These are phyloP conservation scores for Wickerhamiella shivajii DNA, from an alignment of 805 yeast genomes.

Conservation along the genomic window DNA sequence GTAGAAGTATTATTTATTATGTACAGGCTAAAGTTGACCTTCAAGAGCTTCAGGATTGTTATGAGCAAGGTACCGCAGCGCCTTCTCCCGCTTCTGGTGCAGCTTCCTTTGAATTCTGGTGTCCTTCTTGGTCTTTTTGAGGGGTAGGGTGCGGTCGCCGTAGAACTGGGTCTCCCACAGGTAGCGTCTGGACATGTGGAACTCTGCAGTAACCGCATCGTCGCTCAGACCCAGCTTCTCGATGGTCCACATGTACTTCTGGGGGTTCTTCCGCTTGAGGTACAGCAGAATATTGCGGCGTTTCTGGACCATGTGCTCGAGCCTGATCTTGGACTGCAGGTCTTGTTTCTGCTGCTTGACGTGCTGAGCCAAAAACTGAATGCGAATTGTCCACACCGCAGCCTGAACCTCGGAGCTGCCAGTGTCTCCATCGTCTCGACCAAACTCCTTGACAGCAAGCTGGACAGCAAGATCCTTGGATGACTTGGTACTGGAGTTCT, in stretches of 20 bases:
- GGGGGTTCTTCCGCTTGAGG: conserved; percentile 64
- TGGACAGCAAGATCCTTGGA: conserved; percentile 41
- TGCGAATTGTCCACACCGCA: conserved; percentile 69
- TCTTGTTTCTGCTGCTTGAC: conserved; percentile 60
- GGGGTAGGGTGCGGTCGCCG: conserved; percentile 25
- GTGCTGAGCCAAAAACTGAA: conserved; percentile 65
- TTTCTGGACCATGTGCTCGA: conserved; percentile 75
- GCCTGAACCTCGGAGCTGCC: conserved; percentile 96
- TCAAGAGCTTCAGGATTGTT: conserved; percentile 16
- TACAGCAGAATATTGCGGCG: conserved; percentile 75
- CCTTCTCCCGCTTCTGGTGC: conserved; percentile 16
- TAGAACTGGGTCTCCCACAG: conserved; percentile 25
- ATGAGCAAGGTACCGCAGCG: conserved; percentile 19
- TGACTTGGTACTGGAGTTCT: conserved; percentile 51
- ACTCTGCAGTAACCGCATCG: conserved; percentile 61
- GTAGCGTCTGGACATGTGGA: conserved; percentile 28
- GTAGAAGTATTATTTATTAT: conserved; percentile 2
- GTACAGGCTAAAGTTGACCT: no score
- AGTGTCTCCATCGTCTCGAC: conserved; percentile 75
- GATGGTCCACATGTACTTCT: conserved; percentile 72
- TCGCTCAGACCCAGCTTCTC: conserved; percentile 81
- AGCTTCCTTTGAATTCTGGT: conserved; percentile 16
- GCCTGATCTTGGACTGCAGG: conserved; percentile 46
- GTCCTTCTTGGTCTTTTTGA: conserved; percentile 20
- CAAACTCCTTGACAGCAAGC: conserved; percentile 67